phyloP scores from a whole-genome alignment of 2,329 filamentous ascomycete genomes.

The Ceratocystis smalleyi region DNA sequence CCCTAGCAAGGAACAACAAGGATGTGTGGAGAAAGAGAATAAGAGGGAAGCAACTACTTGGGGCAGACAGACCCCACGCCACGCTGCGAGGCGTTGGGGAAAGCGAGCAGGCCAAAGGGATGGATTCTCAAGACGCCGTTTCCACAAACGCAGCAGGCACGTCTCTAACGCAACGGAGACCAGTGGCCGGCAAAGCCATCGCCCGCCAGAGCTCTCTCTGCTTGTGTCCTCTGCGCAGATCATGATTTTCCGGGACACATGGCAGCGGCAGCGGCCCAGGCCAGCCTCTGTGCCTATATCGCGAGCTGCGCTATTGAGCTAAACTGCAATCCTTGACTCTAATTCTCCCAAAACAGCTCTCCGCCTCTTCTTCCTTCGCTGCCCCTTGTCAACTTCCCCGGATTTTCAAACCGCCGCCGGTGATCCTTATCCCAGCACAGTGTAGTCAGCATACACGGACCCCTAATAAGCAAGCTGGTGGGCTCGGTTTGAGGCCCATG shows the following conservation, averaged over 20 bases:
- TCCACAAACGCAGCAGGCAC: background rate
- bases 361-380: background rate
- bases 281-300: background rate
- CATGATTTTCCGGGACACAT: too few relatives aligned
- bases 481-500: too few relatives aligned
- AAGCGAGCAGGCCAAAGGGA: background rate
- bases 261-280: background rate
- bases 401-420: background rate
- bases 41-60: too few relatives aligned
- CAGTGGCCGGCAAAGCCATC: background rate
- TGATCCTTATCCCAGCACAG: background rate
- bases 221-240: too few relatives aligned
- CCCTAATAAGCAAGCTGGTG: background rate
- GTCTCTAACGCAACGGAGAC: background rate
- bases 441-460: background rate
- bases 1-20: background rate
- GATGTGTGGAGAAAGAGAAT: background rate
- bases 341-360: background rate
- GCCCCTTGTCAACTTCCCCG: conserved; percentile 5
- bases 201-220: background rate
- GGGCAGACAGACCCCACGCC: too few relatives aligned
- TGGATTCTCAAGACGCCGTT: background rate
- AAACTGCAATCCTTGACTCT: background rate
- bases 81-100: background rate
- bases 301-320: background rate